A percentile compares a stretch with the other conserved stretches of the same genome.
These are phyloP conservation scores for Diaporthe citriasiana DNA, from an alignment of 2,329 filamentous ascomycete species.

Conservation along the genomic window DNA sequence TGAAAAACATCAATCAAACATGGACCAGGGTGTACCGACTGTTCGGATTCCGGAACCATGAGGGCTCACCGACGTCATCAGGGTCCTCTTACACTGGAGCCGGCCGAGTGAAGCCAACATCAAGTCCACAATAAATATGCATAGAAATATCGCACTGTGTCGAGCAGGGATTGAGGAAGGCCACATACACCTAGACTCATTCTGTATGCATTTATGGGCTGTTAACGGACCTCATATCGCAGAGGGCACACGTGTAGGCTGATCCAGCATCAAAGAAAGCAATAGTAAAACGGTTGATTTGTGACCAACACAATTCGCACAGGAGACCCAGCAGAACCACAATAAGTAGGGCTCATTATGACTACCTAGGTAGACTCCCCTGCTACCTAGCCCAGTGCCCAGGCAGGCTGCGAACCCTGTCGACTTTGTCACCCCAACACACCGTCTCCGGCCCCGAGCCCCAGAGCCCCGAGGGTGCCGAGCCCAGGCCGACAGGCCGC, in stretches of 20 bases:
- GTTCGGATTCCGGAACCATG: neutral
- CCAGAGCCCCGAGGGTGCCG: neutral
- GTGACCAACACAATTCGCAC: neutral
- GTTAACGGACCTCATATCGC: too few species aligned
- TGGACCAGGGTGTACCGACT: conserved; percentile 2
- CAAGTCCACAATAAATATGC: neutral
- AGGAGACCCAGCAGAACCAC: neutral
- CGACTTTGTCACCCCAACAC: neutral
- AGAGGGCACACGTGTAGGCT: neutral
- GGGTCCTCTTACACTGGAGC: neutral
- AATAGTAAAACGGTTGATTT: neutral
- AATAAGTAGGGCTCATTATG: neutral
- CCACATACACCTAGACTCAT: neutral
- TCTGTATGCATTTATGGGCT: neutral
- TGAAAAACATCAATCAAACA: neutral
- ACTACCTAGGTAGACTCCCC: conserved; percentile 2
- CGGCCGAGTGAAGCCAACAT: neutral
- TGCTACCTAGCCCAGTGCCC: neutral
- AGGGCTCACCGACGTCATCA: conserved; percentile 8
- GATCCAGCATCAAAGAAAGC: neutral
- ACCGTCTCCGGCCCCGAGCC: conserved; percentile 10
- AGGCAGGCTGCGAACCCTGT: neutral
- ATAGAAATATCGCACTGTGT: neutral
- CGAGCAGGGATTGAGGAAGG: neutral
- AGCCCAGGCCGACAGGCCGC: neutral